phyloP scores from a whole-genome alignment of 2,329 filamentous ascomycete species.

The Reticulascus tulasneorum region DNA sequence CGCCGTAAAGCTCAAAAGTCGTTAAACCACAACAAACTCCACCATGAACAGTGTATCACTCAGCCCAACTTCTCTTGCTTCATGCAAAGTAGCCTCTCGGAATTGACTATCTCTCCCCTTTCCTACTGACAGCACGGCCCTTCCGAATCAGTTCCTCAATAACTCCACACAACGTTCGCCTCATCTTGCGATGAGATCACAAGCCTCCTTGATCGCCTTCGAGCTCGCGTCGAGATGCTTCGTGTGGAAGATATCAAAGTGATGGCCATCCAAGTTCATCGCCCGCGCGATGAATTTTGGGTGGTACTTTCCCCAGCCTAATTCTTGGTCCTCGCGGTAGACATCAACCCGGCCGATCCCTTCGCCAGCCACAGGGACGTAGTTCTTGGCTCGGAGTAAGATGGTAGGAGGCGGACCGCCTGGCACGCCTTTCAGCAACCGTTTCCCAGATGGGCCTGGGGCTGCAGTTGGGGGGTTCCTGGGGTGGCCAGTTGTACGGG shows the following conservation, averaged over 20 bases:
- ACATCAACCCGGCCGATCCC: conserved; percentile 36
- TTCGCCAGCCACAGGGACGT: conserved; percentile 28
- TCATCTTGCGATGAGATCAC: conserved; percentile 13
- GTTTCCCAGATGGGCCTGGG: no score
- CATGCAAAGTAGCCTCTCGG: no score
- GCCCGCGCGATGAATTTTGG: conserved; percentile 39
- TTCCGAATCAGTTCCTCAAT: no score
- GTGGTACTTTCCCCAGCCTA: conserved; percentile 49
- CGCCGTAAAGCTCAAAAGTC: no score
- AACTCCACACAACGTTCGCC: no score
- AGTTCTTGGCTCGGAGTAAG: conserved; percentile 40
- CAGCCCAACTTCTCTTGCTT: no score
- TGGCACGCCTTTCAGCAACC: conserved; percentile 13
- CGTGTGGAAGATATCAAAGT: conserved; percentile 43
- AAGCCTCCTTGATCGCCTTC: conserved; percentile 21
- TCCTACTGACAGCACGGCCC: no score
- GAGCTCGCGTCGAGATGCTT: conserved; percentile 21
- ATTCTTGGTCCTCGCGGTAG: conserved; percentile 32
- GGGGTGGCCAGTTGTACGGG: background rate
- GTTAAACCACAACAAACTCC: no score
- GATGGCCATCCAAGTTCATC: conserved; percentile 47
- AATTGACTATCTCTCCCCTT: no score
- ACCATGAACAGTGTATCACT: no score
- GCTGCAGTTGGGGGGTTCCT: no score
- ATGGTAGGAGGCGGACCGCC: conserved; percentile 34